Conservation (phyloP, 805 yeast species). For the Brettanomyces sp. region DNA sequence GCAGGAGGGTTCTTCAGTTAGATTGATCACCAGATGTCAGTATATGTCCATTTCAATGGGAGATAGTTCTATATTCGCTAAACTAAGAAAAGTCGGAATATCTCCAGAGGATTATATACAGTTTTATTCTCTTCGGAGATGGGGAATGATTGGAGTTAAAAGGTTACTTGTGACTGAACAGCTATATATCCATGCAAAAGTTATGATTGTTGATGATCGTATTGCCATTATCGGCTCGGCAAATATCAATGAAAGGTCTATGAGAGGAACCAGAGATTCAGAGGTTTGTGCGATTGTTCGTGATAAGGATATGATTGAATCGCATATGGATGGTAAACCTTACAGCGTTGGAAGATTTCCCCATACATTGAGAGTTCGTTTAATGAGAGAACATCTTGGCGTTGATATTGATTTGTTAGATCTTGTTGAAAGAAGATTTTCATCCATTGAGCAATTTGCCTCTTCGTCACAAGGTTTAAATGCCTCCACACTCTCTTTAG, state of each 20-base stretch:
- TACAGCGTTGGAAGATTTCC: slow-evolving; percentile 82
- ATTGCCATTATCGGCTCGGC: slow-evolving; percentile 95
- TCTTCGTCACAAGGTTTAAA: slow-evolving; percentile 29
- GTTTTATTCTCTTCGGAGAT: slow-evolving; percentile 84
- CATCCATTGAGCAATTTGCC: slow-evolving; percentile 38
- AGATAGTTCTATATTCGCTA: slow-evolving; percentile 74
- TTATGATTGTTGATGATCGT: slow-evolving; percentile 86
- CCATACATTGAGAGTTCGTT: slow-evolving; percentile 75
- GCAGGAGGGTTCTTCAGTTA: slow-evolving; percentile 88
- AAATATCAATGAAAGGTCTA: slow-evolving; percentile 91
- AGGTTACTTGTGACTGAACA: slow-evolving; percentile 79
- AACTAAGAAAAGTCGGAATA: slow-evolving; percentile 69
- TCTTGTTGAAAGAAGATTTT: slow-evolving; percentile 64
- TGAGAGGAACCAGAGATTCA: slow-evolving; percentile 89
- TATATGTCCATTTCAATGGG: slow-evolving; percentile 91
- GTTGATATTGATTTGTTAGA: slow-evolving; percentile 84
- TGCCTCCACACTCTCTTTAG: slow-evolving; percentile 30
- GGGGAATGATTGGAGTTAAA: slow-evolving; percentile 85
- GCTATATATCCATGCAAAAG: slow-evolving; percentile 87
- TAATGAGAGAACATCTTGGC: slow-evolving; percentile 96
- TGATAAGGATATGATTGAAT: slow-evolving; percentile 65
- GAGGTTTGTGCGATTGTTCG: slow-evolving; percentile 87
- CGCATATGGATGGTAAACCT: slow-evolving; percentile 72
- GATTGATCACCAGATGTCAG: slow-evolving; percentile 95
- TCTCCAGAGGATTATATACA: slow-evolving; percentile 87